Base-by-base conservation (phyloP, 768 basidiomycete genomes). In the Dioszegia aurantiaca region DNA sequence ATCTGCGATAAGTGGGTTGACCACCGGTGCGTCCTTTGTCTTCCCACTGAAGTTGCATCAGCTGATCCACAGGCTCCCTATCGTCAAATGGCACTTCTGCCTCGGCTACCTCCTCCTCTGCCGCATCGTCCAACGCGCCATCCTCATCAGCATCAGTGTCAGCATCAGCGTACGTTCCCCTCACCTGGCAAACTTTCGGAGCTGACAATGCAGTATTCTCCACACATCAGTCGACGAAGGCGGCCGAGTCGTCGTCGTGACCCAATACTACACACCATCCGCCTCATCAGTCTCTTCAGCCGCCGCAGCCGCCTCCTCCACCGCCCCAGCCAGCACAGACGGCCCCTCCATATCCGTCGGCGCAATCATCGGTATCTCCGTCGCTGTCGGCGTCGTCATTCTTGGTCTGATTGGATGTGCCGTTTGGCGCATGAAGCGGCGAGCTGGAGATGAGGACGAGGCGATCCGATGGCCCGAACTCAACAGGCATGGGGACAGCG, bases 391-490 rank as follows among this genome's bases (percentile, higher is more conserved):
- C 37, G 68, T 70, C 3, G 66, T 69, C 26, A 67, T 73, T 2
- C 48, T 76, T 1, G 62, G 47, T 30, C 57, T 76, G 39, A 62
- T 68, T 37, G 59, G 60, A 2, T 70, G 70, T 60, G 61, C 71
- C 4, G 56, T 76, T 16, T 76, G 73, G 73, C 63, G 73, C 30
- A 65, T 73, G 62, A 73, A 69, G 67, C 63, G 67, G 52, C 57
- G 68, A 44, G 58, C 44, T 11, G 56, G 61, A 3, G 73, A 75
- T 55, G 71, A 74, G 43, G 69, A 73, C 46, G 75, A 76, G 41
- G 75, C 65, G 31, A 76, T 76, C 61, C 56, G 71, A 52, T 76
- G 75, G 67, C 75, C 75, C 23, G 75, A 76, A 46, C 64, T 76
- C 16, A 74, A 76, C 56, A 57, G 68, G 49, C 75, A 76, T 56